Evolutionary conservation across 2,329 filamentous ascomycete genomes (phyloP).

Genomic region (Waltergamsia citrina): DNA sequence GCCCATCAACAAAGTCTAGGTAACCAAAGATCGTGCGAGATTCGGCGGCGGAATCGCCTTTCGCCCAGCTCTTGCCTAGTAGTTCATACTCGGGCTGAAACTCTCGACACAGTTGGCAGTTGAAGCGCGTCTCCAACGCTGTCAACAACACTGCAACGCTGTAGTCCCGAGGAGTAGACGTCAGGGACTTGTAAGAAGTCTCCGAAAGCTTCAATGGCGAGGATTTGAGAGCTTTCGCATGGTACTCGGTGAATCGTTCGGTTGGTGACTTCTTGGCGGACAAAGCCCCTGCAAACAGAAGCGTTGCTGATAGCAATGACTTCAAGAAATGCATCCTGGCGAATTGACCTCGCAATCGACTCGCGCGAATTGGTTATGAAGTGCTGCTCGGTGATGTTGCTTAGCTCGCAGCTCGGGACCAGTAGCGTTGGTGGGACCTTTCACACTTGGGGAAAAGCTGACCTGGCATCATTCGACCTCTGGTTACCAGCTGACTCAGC

Average conservation of each 20-base stretch:
- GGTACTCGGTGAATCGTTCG: slow-evolving; percentile 64
- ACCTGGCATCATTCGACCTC: too few species aligned
- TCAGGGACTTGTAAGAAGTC: slow-evolving; percentile 64
- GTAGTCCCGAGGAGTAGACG: slow-evolving; percentile 72
- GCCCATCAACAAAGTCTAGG: slow-evolving; percentile 80
- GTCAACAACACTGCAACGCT: slow-evolving; percentile 76
- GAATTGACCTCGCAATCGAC: too few species aligned
- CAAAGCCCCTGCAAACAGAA: slow-evolving; percentile 50
- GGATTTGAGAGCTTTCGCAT: slow-evolving; percentile 54
- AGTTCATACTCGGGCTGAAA: slow-evolving; percentile 95
- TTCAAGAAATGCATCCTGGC: slow-evolving; percentile 59
- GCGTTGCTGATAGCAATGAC: slow-evolving; percentile 51
- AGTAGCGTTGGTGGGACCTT: too few species aligned
- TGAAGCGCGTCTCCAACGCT: slow-evolving; percentile 72
- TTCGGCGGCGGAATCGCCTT: slow-evolving; percentile 67
- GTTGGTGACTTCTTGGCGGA: slow-evolving; percentile 54
- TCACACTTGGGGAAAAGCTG: too few species aligned
- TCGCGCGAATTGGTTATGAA: too few species aligned
- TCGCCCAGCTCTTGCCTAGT: slow-evolving; percentile 75
- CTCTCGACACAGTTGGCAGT: slow-evolving; percentile 77
- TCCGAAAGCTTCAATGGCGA: slow-evolving; percentile 73
- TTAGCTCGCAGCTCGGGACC: too few species aligned
- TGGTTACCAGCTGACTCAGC: too few species aligned
- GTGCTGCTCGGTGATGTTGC: too few species aligned
- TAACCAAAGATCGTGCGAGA: slow-evolving; percentile 71